Evolutionary conservation across 805 yeast species (phyloP).

Genomic region (Metschnikowia continentalis): DNA sequence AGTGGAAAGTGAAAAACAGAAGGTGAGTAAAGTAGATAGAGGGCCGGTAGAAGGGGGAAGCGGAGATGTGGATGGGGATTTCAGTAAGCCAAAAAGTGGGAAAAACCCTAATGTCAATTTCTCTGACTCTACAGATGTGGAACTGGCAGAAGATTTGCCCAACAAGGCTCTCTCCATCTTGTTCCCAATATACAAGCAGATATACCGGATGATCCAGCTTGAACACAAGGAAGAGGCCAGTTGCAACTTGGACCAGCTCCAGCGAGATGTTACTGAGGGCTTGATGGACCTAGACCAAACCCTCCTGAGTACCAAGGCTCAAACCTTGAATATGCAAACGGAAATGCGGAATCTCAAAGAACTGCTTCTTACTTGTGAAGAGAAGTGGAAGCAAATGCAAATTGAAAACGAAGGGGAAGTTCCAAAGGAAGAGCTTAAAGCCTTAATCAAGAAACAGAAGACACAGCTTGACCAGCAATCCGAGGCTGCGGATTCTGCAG

Average conservation of each 20-base stretch:
- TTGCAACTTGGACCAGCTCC: conserved; percentile 1
- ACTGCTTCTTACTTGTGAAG: neutral
- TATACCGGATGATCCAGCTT: conserved; percentile 3
- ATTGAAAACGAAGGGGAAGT: neutral
- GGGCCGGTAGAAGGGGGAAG: neutral
- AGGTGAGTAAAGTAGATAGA: neutral
- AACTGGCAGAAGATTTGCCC: conserved; percentile 6
- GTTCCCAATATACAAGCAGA: conserved; percentile 6
- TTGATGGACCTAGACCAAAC: conserved; percentile 7
- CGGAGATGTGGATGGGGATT: neutral
- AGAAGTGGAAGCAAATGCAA: neutral
- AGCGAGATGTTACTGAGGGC: conserved; percentile 5
- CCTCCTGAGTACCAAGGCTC: neutral
- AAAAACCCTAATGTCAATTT: conserved; percentile 4
- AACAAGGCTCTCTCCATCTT: neutral
- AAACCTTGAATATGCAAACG: neutral
- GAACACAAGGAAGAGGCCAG: neutral
- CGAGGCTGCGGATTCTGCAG: neutral
- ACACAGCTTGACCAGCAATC: neutral
- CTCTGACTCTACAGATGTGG: conserved; percentile 14
- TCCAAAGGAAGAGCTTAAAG: neutral
- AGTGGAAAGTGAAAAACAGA: neutral
- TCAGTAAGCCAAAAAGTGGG: neutral
- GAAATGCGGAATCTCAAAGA: neutral
- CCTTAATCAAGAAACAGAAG: neutral